phyloP scores from a whole-genome alignment of 1,284 basidiomycete species.

The Cystobasidium pallidum region DNA sequence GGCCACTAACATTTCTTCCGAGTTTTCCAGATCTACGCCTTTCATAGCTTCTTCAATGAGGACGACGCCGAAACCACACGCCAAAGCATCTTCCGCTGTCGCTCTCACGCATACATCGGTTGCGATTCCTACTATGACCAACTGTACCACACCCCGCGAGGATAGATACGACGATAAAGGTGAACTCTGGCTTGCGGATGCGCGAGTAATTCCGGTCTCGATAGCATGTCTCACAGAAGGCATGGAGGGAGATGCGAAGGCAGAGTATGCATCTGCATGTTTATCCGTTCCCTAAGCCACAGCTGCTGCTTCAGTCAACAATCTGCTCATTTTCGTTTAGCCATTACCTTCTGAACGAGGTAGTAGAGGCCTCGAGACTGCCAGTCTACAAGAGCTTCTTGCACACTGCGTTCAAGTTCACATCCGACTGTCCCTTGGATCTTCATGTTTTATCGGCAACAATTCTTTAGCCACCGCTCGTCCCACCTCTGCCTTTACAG shows the following conservation, averaged over 20 bases:
- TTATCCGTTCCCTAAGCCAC: conserved; percentile 58
- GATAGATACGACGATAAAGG: conserved; percentile 57
- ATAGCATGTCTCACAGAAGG: neutral
- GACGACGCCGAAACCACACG: conserved; percentile 26
- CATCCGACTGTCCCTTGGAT: conserved; percentile 56
- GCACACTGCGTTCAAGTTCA: conserved; percentile 59
- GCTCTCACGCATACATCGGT: conserved; percentile 66
- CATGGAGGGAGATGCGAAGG: conserved; percentile 58
- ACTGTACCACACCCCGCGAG: conserved; percentile 57
- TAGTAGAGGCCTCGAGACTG: conserved; percentile 9
- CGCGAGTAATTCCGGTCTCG: conserved; percentile 50
- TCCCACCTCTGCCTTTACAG: no score
- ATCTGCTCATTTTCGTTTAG: no score
- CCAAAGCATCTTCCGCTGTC: conserved; percentile 56
- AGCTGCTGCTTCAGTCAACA: no score
- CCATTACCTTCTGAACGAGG: conserved; percentile 47
- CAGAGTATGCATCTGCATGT: conserved; percentile 64
- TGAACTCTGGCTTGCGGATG: conserved; percentile 53
- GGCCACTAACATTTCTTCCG: neutral
- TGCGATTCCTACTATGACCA: conserved; percentile 66
- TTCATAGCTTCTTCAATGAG: conserved; percentile 36
- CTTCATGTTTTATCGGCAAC: neutral
- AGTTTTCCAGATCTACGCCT: conserved; percentile 26
- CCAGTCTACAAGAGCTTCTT: conserved; percentile 44
- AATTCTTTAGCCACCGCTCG: no score